Base-by-base conservation (phyloP, 2,329 filamentous ascomycete genomes). In the Penicillium decumbens region DNA sequence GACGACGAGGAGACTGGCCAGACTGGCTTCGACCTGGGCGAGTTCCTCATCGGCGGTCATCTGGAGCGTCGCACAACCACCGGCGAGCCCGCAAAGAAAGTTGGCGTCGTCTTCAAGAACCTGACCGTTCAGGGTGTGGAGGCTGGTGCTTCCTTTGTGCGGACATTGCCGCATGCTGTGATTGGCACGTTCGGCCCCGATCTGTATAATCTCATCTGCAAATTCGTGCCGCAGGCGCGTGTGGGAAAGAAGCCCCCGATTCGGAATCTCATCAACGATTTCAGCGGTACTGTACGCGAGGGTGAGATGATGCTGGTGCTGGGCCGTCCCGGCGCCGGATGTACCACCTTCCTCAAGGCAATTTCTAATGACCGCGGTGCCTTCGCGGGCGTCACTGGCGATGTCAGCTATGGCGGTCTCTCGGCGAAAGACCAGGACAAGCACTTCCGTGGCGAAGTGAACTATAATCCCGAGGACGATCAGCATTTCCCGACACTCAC, bases 151-250 rank as follows among this genome's bases (percentile, higher is more conserved):
- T 81, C 81, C 0, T 87, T 87, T 55, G 86, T 87, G 24, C 81
- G 81, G 53, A 89, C 87, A 0, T 71, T 92, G 0, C 87, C 88
- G 0, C 80, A 88, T 55, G 88, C 88, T 2, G 76, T 92, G 32
- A 54, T 89, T 4, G 87, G 87, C 20, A 90, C 87, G 0, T 92
- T 93, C 65, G 88, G 88, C 0, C 88, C 88, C 0, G 88, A 92
- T 66, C 72, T 92, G 1, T 92, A 88, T 65, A 78, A 75, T 20
- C 71, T 88, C 6, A 59, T 90, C 12, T 75, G 73, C 28, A 63
- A 72, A 6, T 82, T 80, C 49, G 61, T 82, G 23, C 80, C 81
- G 0, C 70, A 72, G 18, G 51, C 82, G 13, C 72, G 68, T 33
- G 67, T 80, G 41, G 72, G 74, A 6, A 73, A 73, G 41, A 70